phyloP scores from a whole-genome alignment of 2,329 filamentous ascomycete genomes.

The Pseudogymnoascus destructans region DNA sequence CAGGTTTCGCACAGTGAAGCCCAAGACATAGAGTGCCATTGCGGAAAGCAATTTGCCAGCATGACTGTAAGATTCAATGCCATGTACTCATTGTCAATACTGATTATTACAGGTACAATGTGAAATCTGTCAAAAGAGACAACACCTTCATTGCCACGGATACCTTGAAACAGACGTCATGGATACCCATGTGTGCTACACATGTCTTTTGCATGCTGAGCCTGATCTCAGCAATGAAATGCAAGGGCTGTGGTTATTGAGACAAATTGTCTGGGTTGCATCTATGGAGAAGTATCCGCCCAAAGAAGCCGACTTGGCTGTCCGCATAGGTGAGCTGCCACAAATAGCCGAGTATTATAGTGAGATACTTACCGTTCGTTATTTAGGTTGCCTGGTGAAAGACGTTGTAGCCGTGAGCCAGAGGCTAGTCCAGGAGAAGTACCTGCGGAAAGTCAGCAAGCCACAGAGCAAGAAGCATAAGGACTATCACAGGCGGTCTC shows the following conservation, averaged over 20 bases:
- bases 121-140: background rate
- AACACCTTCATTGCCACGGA: background rate
- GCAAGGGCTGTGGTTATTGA: background rate
- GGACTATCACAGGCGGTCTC: background rate
- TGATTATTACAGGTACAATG: background rate
- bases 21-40: background rate
- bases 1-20: background rate
- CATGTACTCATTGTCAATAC: background rate
- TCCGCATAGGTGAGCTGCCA: background rate
- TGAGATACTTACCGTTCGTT: background rate
- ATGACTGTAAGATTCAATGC: background rate
- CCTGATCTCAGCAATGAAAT: background rate
- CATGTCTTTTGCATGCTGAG: background rate
- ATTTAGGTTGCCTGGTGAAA: background rate
- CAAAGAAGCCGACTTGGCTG: background rate
- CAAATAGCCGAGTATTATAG: background rate
- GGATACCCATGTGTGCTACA: background rate
- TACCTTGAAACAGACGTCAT: background rate
- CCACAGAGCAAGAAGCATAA: background rate
- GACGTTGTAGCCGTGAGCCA: background rate
- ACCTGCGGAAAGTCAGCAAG: background rate
- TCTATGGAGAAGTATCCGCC: background rate
- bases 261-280: background rate
- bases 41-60: background rate
- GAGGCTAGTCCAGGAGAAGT: background rate